Base-by-base conservation (phyloP, 345 rosid species). In the Luvunga scandens region DNA sequence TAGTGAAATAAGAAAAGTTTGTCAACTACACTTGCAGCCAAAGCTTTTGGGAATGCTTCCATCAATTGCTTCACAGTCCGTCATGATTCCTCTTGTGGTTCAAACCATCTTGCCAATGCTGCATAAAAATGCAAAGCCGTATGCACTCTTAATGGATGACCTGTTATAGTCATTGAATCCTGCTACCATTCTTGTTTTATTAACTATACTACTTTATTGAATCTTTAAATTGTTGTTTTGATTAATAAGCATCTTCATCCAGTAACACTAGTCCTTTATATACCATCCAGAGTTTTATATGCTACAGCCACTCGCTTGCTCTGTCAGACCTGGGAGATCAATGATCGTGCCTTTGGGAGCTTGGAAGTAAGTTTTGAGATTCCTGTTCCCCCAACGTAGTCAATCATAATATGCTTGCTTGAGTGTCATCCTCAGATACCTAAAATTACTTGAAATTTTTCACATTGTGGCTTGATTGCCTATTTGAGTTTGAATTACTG, bases 231-330 rank as follows among this genome's bases (percentile, higher is more conserved):
- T 59, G 25, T 62, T 65, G 68, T 72, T 60, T 33, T 48, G 12
- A 16, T 64, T 7, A 56, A 69, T 48, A 77, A 69, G 72, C 55
- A 34, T 70, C 73, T 79, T 69, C 66, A 77, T 72, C 66, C 34
- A 67, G 68, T 77, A 57, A 53, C 66, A 66, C 36, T 42, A 14
- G 71, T 33, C 42, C 65, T 80, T 82, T 83, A 48, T 86, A 83
- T 86, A 83, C 72, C 77, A 56, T 85, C 73, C 90, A 95, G 98
- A 81, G 87, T 88, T 76, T 86, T 93, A 87, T 90, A 89, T 81
- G 92, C 91, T 63, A 88, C 97, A 81, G 96, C 95, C 78, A 83
- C 84, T 84, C 97, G 99, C 84, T 91, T 95, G 87, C 98, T 95
- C 83, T 95, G 95, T 81, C 93, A 89, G 84, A 90, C 97, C 69